Base-by-base conservation (phyloP, 2,329 filamentous ascomycete species). In the Ceratocystis harringtonii region DNA sequence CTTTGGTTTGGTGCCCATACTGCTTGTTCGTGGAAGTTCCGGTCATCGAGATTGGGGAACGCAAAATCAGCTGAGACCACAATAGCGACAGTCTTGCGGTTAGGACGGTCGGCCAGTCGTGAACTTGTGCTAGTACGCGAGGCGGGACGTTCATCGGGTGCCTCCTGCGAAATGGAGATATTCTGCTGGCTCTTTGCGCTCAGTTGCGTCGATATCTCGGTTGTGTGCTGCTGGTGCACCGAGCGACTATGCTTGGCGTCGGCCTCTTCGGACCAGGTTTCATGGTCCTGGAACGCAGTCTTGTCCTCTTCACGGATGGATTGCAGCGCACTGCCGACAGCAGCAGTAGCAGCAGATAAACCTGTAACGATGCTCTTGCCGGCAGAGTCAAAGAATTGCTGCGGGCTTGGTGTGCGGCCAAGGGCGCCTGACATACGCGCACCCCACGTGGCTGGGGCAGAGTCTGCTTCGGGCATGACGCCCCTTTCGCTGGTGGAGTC, bases 231-330 rank as follows among this genome's bases (percentile, higher is more conserved):
- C 52, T 58, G 36, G 12, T 60, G 36, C 6, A 19, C 50, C 4
- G 44, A 30, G 64, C 77, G 78, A 65, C 80, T 77, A 70, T 78
- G 78, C 72, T 87, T 84, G 61, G 87, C 81, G 70, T 89, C 87
- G 25, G 87, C 89, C 76, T 96, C 92, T 74, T 96, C 91, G 15
- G 88, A 91, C 92, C 92, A 96, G 63, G 90, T 85, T 73, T 90
- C 88, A 75, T 94, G 90, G 74, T 96, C 92, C 69, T 85, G 86
- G 73, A 88, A 94, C 63, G 87, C 87, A 68, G 84, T 82, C 72
- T 84, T 86, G 72, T 92, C 89, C 72, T 95, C 91, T 73, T 96
- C 89, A 65, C 88, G 83, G 69, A 95, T 94, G 17, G 89, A 86
- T 64, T 87, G 87, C 69, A 96, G 78, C 30, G 90, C 91, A 68